Evolutionary conservation across 331 rosid genomes (phyloP), one percentile per base, ranked within the genome.

Genomic region (Acacia concinna): DNA sequence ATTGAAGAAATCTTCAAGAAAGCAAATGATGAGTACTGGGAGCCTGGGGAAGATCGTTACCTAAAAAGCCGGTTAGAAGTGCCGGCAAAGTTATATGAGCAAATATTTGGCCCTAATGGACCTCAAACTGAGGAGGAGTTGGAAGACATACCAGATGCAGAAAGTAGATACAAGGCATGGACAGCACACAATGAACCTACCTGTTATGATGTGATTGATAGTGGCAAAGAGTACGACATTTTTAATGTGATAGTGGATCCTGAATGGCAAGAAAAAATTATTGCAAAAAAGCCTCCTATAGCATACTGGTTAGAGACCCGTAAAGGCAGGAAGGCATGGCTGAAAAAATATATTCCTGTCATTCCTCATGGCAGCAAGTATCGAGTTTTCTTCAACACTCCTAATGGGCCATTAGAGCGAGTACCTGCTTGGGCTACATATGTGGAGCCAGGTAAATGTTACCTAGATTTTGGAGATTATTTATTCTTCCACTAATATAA

Each of bases 381-480:
- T 81, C 87, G 98, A 81, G 99, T 95, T 56, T 95, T 91, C 87
- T 91, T 95, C 71, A 93, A 95, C 91, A 93, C 99, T 86, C 89
- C 99, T 38, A 85, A 79, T 78, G 98, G 99, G 77, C 92, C 97
- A n/a, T 68, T 95, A 90, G 99, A 95, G 76, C 81, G 99, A 78
- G 89, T 95, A 37, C 99, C 99, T 83, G 97, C 99, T 87, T 95
- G 99, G 99, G 99, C 99, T 84, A 87, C 97, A 60, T 95, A 93
- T 85, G 99, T 95, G 80, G 90, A 93, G 78, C 97, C 99, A 57
- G 98, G 99, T 95, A 83, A 85, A 74, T 79, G 51, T 32, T 52
- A 67, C 23, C 31, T 80, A 34, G 37, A 57, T 31, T 73, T 52
- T 46, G 75, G 47, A 84, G 37, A 47, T 77, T 11, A 59, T 28